A percentile compares a stretch with the other conserved stretches of the same genome.
Conservation (phyloP, 345 rosid species). For the Eucalyptus curtisii region DNA sequence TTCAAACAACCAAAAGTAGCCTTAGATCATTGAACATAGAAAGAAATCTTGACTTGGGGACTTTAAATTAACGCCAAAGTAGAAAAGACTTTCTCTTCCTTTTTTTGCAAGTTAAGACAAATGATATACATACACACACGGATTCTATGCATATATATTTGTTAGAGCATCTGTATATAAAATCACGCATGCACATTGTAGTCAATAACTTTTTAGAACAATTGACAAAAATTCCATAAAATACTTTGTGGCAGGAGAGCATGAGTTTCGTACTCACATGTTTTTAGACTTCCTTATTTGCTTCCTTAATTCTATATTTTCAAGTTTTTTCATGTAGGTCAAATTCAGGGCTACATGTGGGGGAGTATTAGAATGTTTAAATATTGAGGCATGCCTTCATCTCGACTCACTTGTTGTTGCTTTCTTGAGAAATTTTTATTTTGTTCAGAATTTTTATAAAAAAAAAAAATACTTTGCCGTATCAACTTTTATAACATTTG, state of each 20-base stretch:
- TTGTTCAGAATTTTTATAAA: neutral
- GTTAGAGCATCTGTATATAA: neutral
- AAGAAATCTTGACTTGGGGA: neutral
- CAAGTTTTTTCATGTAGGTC: neutral
- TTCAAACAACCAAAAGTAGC: too few species aligned
- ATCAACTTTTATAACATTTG: neutral
- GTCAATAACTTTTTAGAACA: neutral
- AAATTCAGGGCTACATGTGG: neutral
- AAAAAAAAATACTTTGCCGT: too few species aligned
- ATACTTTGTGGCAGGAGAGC: neutral
- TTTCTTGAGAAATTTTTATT: neutral
- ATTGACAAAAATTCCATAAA: neutral
- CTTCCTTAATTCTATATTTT: neutral
- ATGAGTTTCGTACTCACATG: neutral
- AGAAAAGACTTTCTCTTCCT: neutral
- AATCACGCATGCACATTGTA: neutral
- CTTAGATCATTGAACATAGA: neutral
- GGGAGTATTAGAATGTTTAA: neutral
- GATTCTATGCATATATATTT: too few species aligned
- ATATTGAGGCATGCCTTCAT: neutral
- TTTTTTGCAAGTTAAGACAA: neutral
- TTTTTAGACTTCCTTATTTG: neutral
- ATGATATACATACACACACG: neutral
- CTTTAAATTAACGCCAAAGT: accelerated
- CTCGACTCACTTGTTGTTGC: neutral